Conservation (phyloP, 805 yeast genomes). For the Saccharomycopsis amapae region DNA sequence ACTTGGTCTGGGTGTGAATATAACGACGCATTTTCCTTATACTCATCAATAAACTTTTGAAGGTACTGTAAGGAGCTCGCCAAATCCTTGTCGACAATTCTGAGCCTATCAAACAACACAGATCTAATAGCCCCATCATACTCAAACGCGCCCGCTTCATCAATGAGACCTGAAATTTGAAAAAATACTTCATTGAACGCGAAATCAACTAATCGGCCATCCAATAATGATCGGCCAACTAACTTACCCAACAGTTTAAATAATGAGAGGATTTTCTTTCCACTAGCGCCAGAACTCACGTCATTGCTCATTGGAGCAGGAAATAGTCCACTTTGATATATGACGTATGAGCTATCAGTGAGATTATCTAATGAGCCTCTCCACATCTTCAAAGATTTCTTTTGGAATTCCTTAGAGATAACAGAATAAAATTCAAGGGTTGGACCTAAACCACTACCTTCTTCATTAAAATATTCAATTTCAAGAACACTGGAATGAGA, state of each 20-base stretch:
- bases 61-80: constrained; percentile 52
- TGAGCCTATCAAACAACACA: constrained; percentile 33
- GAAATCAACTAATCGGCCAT: constrained; percentile 82
- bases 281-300: constrained; percentile 25
- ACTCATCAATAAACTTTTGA: constrained; percentile 9
- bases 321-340: constrained; percentile 51
- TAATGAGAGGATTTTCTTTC: constrained; percentile 39
- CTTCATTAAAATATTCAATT: constrained; percentile 83
- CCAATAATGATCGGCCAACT: constrained; percentile 79
- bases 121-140: background rate
- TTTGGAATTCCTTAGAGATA: constrained; percentile 69
- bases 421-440: constrained; percentile 86
- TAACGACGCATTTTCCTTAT: background rate
- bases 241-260: constrained; percentile 74
- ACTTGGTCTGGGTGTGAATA: constrained; percentile 9
- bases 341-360: constrained; percentile 33
- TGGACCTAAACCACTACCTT: constrained; percentile 95
- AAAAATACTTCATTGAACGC: constrained; percentile 68
- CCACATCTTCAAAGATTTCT: constrained; percentile 60
- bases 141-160: constrained; percentile 10
- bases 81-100: constrained; percentile 48
- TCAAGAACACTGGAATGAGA: constrained; percentile 76
- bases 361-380: constrained; percentile 34
- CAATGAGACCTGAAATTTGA: constrained; percentile 38
- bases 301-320: constrained; percentile 53